These are phyloP conservation scores for Endoconidiophora laricicola DNA, from an alignment of 2,329 filamentous ascomycete genomes.

Conservation along the genomic window DNA sequence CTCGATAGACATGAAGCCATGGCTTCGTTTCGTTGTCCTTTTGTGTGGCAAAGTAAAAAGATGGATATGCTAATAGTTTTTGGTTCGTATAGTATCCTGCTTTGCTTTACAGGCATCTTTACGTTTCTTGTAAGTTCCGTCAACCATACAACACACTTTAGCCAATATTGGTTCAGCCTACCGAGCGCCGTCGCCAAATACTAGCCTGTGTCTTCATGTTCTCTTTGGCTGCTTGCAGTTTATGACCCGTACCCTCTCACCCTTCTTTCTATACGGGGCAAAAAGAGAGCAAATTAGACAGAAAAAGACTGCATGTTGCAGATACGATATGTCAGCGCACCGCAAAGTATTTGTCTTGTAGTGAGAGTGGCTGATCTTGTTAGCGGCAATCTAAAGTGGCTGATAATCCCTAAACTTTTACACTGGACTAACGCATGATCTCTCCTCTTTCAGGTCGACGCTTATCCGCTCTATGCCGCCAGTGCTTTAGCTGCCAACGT, in stretches of 20 bases:
- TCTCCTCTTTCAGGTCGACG: constrained; percentile 38
- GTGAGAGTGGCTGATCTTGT: too few relatives aligned
- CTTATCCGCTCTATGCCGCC: constrained; percentile 60
- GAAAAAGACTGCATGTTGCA: too few relatives aligned
- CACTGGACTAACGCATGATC: constrained; percentile 3
- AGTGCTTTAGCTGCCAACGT: constrained; percentile 71
- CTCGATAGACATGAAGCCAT: too few relatives aligned
- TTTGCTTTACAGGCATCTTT: constrained; percentile 72
- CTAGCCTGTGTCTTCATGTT: background rate
- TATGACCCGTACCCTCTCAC: constrained; percentile 5
- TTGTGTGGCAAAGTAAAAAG: too few relatives aligned
- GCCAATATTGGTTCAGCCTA: too few relatives aligned
- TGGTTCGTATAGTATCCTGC: constrained; percentile 41
- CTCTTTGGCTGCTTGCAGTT: too few relatives aligned
- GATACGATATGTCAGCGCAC: too few relatives aligned
- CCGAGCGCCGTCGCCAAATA: background rate
- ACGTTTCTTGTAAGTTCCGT: constrained; percentile 56
- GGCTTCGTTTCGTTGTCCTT: too few relatives aligned
- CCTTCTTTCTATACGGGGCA: too few relatives aligned
- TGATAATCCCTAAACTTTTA: background rate
- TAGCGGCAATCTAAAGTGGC: background rate
- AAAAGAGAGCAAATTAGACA: too few relatives aligned
- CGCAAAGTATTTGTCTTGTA: too few relatives aligned
- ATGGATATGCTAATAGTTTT: background rate
- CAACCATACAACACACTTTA: background rate